Percentiles rank a stretch among this genome's conserved stretches.
These are phyloP conservation scores for Arachnomyces sp. DNA, from an alignment of 2,329 filamentous ascomycete genomes.

Conservation along the genomic window DNA sequence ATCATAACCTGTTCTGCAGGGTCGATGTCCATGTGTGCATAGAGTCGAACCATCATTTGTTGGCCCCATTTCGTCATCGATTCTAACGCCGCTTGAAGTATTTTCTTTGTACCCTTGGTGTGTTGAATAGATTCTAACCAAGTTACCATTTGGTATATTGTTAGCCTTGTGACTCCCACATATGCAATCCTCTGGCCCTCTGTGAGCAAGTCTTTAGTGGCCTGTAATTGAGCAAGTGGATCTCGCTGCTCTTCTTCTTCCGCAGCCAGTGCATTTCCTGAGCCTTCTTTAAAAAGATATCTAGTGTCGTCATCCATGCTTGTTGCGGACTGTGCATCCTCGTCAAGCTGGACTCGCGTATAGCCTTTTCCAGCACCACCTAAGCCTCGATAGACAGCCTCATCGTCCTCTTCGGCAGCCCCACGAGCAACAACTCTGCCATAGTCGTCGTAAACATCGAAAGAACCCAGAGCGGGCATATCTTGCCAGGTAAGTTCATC, in stretches of 20 bases:
- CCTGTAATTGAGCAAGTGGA: constrained; percentile 80
- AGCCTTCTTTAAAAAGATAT: constrained; percentile 78
- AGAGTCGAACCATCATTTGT: constrained; percentile 94
- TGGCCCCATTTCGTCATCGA: constrained; percentile 92
- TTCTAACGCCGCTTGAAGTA: constrained; percentile 61
- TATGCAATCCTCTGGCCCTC: constrained; percentile 95
- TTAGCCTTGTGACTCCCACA: constrained; percentile 77
- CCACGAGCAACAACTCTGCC: constrained; percentile 79
- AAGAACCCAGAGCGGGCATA: constrained; percentile 88
- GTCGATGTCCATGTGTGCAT: constrained; percentile 93
- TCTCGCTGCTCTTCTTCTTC: constrained; percentile 79
- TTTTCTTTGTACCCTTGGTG: constrained; percentile 63
- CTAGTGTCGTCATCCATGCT: constrained; percentile 97
- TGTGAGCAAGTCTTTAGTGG: constrained; percentile 89
- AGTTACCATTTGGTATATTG: constrained; percentile 68
- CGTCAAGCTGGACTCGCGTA: constrained; percentile 87
- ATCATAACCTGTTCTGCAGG: constrained; percentile 92
- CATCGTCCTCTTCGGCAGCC: constrained; percentile 59
- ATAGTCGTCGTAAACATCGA: constrained; percentile 93
- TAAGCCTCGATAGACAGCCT: constrained; percentile 64
- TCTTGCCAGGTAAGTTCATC: constrained; percentile 76
- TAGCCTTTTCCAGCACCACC: constrained; percentile 92
- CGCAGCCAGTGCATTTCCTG: constrained; percentile 52
- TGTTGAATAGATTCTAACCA: constrained; percentile 54
- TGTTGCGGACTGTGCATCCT: constrained; percentile 86